phyloP scores from a whole-genome alignment of 345 rosid genomes.

The Salix viminalis region DNA sequence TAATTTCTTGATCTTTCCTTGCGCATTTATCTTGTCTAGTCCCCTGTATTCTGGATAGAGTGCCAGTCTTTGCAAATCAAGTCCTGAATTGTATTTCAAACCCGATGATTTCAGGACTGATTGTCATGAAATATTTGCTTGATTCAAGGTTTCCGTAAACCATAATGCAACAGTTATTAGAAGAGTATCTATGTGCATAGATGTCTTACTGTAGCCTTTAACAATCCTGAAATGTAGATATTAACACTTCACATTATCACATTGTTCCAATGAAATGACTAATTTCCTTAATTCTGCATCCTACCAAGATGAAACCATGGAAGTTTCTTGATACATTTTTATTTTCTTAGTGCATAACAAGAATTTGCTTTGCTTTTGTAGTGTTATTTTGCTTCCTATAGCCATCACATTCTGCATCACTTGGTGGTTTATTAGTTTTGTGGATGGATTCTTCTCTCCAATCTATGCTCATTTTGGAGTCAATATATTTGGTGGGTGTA shows the following conservation, averaged over 20 bases:
- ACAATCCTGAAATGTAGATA: not conserved
- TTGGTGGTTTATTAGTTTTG: constrained; percentile 73
- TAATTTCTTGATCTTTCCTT: not conserved
- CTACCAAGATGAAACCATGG: not conserved
- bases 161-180: no score
- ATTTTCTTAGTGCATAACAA: not conserved
- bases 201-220: not conserved
- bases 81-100: not conserved
- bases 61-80: not conserved
- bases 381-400: constrained; percentile 69
- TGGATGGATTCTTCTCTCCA: constrained; percentile 75
- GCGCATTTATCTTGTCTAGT: not conserved
- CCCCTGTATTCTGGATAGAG: not conserved
- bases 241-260: not conserved
- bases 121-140: not conserved
- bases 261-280: not conserved
- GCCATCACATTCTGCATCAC: constrained; percentile 69
- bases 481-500: constrained; percentile 49
- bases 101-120: not conserved
- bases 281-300: no score
- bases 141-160: not conserved
- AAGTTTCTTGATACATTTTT: not conserved
- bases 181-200: not conserved
- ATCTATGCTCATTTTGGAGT: constrained; percentile 62
- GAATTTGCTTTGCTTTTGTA: constrained; percentile 15